Evolutionary conservation across 2,329 filamentous ascomycete genomes (phyloP).

Genomic region (Botryotinia globosa): DNA sequence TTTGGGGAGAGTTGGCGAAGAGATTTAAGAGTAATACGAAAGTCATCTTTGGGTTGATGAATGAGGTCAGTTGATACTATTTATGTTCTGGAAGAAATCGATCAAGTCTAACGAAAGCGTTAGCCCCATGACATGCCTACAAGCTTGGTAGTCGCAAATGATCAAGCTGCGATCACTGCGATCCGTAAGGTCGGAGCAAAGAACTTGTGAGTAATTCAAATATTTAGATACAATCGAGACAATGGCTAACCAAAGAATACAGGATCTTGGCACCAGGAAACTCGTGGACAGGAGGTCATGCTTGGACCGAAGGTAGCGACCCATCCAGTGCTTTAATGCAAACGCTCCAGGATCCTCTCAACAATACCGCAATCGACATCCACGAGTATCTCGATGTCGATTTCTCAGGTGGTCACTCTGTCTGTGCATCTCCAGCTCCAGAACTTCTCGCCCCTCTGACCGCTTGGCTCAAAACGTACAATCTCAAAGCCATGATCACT

Average conservation of each 20-base stretch:
- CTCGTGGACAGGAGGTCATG: conserved; percentile 49
- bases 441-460: conserved; percentile 45
- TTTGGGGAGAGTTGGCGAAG: conserved; percentile 49
- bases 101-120: background rate
- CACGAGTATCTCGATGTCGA: conserved; percentile 52
- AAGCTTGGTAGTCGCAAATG: conserved; percentile 45
- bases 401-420: conserved; percentile 45
- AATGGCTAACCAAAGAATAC: background rate
- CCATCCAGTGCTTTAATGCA: conserved; percentile 42
- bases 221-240: background rate
- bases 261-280: conserved; percentile 49
- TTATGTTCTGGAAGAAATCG: background rate
- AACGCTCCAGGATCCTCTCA: conserved; percentile 45
- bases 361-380: conserved; percentile 51
- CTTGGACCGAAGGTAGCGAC: conserved; percentile 45
- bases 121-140: conserved; percentile 50
- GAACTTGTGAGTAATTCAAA: conserved; percentile 39
- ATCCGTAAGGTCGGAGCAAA: conserved; percentile 46
- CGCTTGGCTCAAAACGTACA: conserved; percentile 46
- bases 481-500: conserved; percentile 49
- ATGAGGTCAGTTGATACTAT: conserved; percentile 29
- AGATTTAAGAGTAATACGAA: conserved; percentile 48
- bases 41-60: conserved; percentile 52
- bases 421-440: conserved; percentile 43
- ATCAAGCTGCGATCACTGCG: conserved; percentile 47